A percentile compares a stretch with the other conserved stretches of the same genome.
Conservation (phyloP, 768 basidiomycete genomes). For the Tricholoma bakamatsutake region DNA sequence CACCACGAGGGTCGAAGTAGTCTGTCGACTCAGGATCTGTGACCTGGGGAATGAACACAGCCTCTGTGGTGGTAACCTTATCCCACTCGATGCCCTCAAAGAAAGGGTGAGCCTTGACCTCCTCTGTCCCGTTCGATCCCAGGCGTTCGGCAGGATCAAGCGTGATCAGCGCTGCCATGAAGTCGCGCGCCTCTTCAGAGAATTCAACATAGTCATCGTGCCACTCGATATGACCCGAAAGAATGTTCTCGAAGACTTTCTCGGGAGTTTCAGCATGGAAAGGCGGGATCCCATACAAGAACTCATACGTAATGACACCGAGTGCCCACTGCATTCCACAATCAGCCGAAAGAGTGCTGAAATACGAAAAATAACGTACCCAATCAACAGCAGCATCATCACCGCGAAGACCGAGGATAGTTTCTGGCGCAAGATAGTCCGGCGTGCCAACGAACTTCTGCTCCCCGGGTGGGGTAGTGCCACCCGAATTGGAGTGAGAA, state of each 20-base stretch:
- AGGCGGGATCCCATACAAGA: slow-evolving; percentile 93
- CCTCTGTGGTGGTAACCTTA: slow-evolving; percentile 80
- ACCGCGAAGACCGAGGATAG: slow-evolving; percentile 89
- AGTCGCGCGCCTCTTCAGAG: slow-evolving; percentile 81
- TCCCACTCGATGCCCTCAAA: slow-evolving; percentile 92
- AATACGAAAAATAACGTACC: slow-evolving; percentile 46
- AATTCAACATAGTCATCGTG: slow-evolving; percentile 90
- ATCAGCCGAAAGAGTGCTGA: slow-evolving; percentile 7
- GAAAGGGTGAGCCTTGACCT: slow-evolving; percentile 91
- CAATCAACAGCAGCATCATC: slow-evolving; percentile 97
- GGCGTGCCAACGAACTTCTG: slow-evolving; percentile 97
- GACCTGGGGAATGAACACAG: slow-evolving; percentile 93
- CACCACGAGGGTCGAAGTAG: slow-evolving; percentile 97
- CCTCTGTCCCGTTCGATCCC: slow-evolving; percentile 82
- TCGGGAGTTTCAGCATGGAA: slow-evolving; percentile 98
- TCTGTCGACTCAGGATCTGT: slow-evolving; percentile 98
- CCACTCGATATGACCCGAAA: slow-evolving; percentile 93
- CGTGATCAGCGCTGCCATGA: slow-evolving; percentile 83
- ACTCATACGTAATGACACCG: slow-evolving; percentile 97
- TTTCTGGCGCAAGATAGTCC: slow-evolving; percentile 95
- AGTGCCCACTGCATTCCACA: slow-evolving; percentile 78
- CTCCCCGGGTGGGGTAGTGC: slow-evolving; percentile 70
- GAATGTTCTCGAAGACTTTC: slow-evolving; percentile 96
- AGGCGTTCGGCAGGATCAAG: slow-evolving; percentile 75
- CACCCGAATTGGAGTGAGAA: slow-evolving; percentile 63